Base-by-base conservation (phyloP, 768 basidiomycete genomes). In the Lactifluus pinguis region DNA sequence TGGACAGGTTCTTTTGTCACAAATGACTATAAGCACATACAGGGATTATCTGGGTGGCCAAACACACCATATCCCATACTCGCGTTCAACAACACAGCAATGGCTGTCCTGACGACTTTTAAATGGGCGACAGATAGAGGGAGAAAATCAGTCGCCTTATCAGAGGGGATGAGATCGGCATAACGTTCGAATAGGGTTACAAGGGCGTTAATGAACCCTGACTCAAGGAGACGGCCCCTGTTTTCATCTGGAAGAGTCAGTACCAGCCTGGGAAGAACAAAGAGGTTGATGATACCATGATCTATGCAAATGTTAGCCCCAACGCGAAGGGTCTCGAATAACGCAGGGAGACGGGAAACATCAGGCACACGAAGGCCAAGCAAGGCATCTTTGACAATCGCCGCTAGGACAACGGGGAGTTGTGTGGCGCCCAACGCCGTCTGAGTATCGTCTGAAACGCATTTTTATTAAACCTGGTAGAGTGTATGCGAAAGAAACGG, bases 221-320 rank as follows among this genome's bases (percentile, higher is more conserved):
- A 83, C 61, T 90, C 87, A 14, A 92, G 76, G 5, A 93, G 75
- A 19, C 77, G 76, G 9, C 79, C 82, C 65, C 91, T 79, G 70
- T 93, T 93, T 39, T 80, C 85, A 69, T 93, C 91, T 93, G 60
- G 44, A 38, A 38, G 52, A 52, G 30, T 60, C 54, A 55, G 36
- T 14, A 52, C 13, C 29, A 44, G 25, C 49, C 51, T 38, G 36
- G 56, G 17, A 52, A 21, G 49, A 7, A 51, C 19, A 53, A 19
- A 57, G 42, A 42, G 36, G 42, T 32, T 15, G 19, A 25, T 70
- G 82, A 62, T 65, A 84, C 89, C 84, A 67, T 92, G 89, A 69
- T 93, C 89, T 74, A 90, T 84, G 71, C 88, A 91, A 17, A 93
- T 72, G 72, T 93, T 93, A 13, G 91, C 91, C 29, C 83, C 83